phyloP scores from a whole-genome alignment of 1,284 basidiomycete genomes.

The Tilletiopsis washingtonensis region DNA sequence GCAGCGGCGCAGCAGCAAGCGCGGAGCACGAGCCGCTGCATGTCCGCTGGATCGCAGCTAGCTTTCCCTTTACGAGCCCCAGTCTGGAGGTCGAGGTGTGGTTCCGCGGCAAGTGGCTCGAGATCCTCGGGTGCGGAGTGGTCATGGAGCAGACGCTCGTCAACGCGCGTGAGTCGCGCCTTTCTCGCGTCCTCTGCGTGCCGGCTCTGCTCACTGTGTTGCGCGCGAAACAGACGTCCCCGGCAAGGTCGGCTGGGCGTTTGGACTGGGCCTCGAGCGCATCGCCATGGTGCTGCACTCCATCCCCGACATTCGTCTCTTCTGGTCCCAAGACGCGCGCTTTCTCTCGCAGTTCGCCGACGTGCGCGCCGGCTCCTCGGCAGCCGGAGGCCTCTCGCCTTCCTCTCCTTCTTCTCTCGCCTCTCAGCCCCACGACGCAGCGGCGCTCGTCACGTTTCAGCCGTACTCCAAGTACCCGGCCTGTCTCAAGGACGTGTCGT shows the following conservation, averaged over 20 bases:
- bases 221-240: constrained; percentile 6
- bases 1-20: constrained; percentile 35
- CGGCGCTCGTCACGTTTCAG: constrained; percentile 37
- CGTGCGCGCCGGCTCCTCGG: constrained; percentile 13
- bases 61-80: constrained; percentile 95
- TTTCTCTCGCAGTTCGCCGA: constrained; percentile 74
- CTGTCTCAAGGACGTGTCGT: constrained; percentile 55
- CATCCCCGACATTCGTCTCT: constrained; percentile 97
- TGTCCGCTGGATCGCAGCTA: constrained; percentile 94
- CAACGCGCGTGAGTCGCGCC: constrained; percentile 68
- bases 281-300: constrained; percentile 97
- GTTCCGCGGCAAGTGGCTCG: constrained; percentile 93
- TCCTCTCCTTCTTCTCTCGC: constrained; percentile 63
- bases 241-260: constrained; percentile 93
- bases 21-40: constrained; percentile 57
- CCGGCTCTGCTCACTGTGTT: no score
- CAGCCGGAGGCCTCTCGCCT: constrained; percentile 9
- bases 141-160: constrained; percentile 81
- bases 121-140: constrained; percentile 90
- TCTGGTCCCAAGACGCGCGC: constrained; percentile 85
- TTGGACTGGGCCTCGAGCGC: constrained; percentile 90
- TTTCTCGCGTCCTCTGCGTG: no score
- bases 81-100: constrained; percentile 97
- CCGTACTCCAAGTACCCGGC: constrained; percentile 44
- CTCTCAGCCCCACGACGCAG: constrained; percentile 41